Conservation (phyloP, 2,329 filamentous ascomycete species). For the Sporothrix mexicana region DNA sequence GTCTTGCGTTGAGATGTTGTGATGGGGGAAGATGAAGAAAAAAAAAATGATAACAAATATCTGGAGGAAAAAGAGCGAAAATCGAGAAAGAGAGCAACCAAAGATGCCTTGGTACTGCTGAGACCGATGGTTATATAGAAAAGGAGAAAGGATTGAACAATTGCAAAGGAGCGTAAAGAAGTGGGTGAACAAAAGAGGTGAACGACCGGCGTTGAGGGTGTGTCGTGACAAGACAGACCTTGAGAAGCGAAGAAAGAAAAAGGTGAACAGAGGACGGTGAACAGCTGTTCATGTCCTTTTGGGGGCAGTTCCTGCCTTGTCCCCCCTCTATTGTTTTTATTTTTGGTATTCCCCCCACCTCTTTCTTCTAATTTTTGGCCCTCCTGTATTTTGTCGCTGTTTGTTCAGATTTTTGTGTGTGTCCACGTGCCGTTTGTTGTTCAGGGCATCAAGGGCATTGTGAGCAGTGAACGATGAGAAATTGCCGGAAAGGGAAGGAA, state of each 20-base stretch:
- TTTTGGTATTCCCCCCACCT: not conserved
- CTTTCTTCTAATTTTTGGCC: not conserved
- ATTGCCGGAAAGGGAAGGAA: slow-evolving; percentile 30
- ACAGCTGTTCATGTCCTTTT: slow-evolving; percentile 17
- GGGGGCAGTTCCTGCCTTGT: slow-evolving; percentile 23
- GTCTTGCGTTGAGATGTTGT: not conserved
- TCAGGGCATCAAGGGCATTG: slow-evolving; percentile 31
- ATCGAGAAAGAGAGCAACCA: not conserved
- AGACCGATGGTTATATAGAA: slow-evolving; percentile 12
- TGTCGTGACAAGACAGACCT: slow-evolving; percentile 35
- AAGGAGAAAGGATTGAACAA: not conserved
- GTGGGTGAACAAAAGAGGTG: slow-evolving; percentile 24
- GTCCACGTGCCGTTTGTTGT: slow-evolving; percentile 20
- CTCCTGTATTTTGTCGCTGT: not conserved
- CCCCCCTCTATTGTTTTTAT: not conserved
- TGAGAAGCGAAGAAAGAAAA: slow-evolving; percentile 23
- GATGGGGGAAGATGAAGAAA: not conserved
- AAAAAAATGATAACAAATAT: not conserved
- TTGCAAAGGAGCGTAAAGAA: not conserved
- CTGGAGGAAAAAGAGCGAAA: not conserved
- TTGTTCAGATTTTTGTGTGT: slow-evolving; percentile 26
- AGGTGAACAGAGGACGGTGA: slow-evolving; percentile 23
- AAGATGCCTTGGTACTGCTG: slow-evolving; percentile 7
- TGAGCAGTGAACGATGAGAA: slow-evolving; percentile 22
- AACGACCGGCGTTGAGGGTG: slow-evolving; percentile 34